Base-by-base conservation (phyloP, 306 rosid genomes). In the Glycine soja region DNA sequence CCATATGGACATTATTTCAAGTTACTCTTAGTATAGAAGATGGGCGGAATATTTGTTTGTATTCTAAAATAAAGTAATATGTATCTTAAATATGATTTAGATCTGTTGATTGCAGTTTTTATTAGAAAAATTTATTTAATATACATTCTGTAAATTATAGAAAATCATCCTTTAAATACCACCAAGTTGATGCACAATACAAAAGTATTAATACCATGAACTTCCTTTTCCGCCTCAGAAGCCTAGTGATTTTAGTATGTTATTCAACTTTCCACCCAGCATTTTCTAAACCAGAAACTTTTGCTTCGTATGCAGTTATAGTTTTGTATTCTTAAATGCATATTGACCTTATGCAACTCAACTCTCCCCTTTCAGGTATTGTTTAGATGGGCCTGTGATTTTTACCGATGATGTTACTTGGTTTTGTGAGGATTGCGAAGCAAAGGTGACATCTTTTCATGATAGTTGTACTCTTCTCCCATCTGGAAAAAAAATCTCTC, bases 361-460 rank as follows among this genome's bases (percentile, higher is more conserved):
- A 16, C 70, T 62, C 16, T 67, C 12, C 42, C 43, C 75, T 75
- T 61, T 43, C 87, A 92, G 93, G 73, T 92, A 91, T 79, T 90
- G 97, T 85, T 72, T 89, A 19, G 84, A 84, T 16, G 82, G 58
- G 61, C 93, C 93, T 45, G 75, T 82, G 65, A 43, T 34, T 57
- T 70, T 82, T 45, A 32, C 59, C 8, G 84, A 81, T 15, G 71
- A 81, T 8, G 83, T 84, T 74, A 81, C 72, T 50, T 94, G 97
- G 98, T 77, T 86, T 67, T 94, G 98, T 76, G 91, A 77, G 79
- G 90, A 90, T 58, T 78, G 83, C 36, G 82, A 86, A 38, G 70
- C 79, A 53, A 52, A 38, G 38, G 73, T 38, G 67, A 16, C 74
- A 65, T 79, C 70, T 57, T 54, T 43, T 78, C 46, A 34, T 76